These are phyloP conservation scores for Rhododendron mucronatum DNA, from an alignment of 148 eudicot species.

Conservation along the genomic window DNA sequence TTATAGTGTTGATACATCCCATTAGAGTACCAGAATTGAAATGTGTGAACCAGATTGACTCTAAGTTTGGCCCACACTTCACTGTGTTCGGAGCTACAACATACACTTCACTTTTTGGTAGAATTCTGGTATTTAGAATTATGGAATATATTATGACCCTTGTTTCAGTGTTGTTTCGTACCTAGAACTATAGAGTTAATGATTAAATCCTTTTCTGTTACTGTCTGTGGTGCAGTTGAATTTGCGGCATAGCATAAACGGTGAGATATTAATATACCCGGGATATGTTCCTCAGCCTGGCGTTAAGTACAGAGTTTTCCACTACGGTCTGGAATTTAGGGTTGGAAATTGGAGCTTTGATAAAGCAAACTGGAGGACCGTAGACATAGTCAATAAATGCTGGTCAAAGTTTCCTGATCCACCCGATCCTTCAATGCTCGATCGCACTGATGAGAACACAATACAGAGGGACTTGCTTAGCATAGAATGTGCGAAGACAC, in stretches of 20 bases:
- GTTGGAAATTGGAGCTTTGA: constrained; percentile 95
- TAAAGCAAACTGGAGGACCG: constrained; percentile 76
- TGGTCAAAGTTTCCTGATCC: constrained; percentile 96
- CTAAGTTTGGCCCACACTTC: not conserved
- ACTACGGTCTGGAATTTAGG: constrained; percentile 64
- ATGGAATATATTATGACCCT: not conserved
- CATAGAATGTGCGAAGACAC: constrained; percentile 67
- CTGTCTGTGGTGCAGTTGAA: constrained; percentile 55
- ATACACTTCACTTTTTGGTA: not conserved
- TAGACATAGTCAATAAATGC: constrained; percentile 65
- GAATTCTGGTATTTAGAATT: not conserved
- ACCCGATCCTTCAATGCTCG: constrained; percentile 57
- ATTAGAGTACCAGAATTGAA: not conserved
- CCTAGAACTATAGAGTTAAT: not conserved
- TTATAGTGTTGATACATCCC: not conserved
- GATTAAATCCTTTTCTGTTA: not conserved
- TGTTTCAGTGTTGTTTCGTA: not conserved
- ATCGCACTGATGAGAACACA: constrained; percentile 37
- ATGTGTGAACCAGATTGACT: not conserved
- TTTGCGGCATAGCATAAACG: constrained; percentile 65
- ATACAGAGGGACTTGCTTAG: constrained; percentile 64
- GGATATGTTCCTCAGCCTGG: constrained; percentile 65
- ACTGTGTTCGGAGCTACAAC: not conserved
- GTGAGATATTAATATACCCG: constrained; percentile 73
- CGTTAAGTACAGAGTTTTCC: constrained; percentile 67